Evolutionary conservation across 495 filamentous ascomycete species (phyloP), one percentile per base, ranked within the genome.

Genomic region (Glutinoglossum americanum): DNA sequence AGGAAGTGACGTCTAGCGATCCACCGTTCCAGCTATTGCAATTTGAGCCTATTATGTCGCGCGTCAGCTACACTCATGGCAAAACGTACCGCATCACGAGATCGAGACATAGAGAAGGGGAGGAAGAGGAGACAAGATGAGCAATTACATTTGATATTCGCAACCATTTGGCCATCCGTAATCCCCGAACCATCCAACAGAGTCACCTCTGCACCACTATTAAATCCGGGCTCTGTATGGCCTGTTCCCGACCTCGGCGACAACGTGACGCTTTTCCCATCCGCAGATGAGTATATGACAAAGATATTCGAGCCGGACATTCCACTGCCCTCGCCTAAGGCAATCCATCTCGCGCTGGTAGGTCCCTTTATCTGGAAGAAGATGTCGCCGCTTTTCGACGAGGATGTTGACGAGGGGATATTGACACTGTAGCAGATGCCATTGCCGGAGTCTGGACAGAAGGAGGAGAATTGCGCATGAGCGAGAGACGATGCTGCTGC

Each of bases 261-360:
- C 51, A 85, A 59, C 0, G 84, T 88, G 62, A 85, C 72, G 60
- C 83, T 78, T 13, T 62, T 62, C 19, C 75, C 77, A 9, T 61
- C 60, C 3, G 78, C 76, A 60, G 79, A 64, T 19, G 76, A 66
- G 65, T 85, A 87, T 60, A 84, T 74, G 32, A 87, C 64, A 60
- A 86, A 86, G 33, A 89, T 83, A 60, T 78, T 80, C 17, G 84
- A 69, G 17, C 74, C 79, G 0, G 65, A 62, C 84, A 88, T 88
- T 30, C 62, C 60, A 0, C 57, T 61, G 15, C 84, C 84, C 45
- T 82, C 80, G 8, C 82, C 84, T 7, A 85, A 66, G 0, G 73
- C 80, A 23, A 83, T 75, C 83, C 84, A 88, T 64, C 74, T 66
- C 61, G 77, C 72, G 0, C 69, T 68, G 1, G 71, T 68, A 0